Conservation (phyloP, 2,329 filamentous ascomycete genomes). For the Fusarium robinianum region DNA sequence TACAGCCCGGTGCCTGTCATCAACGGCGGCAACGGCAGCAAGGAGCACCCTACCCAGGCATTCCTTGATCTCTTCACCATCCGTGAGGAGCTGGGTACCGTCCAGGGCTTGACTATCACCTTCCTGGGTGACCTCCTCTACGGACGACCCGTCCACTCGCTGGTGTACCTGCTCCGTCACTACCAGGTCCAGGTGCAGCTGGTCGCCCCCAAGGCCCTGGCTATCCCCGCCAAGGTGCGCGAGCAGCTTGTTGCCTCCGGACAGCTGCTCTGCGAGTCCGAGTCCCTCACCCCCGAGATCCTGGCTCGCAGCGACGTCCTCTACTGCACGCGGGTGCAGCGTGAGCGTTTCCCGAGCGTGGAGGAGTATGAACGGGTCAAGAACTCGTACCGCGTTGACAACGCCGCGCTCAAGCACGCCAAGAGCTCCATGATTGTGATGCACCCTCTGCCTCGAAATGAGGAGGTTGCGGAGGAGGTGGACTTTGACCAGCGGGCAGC, state of each 20-base stretch:
- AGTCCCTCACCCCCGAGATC: constrained; percentile 83
- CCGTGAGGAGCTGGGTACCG: constrained; percentile 93
- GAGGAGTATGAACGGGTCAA: constrained; percentile 85
- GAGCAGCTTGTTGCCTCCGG: constrained; percentile 73
- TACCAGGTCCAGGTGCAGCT: constrained; percentile 96
- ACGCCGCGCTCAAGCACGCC: constrained; percentile 84
- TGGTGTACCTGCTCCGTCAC: constrained; percentile 91
- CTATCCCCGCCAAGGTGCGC: constrained; percentile 75
- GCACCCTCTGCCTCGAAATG: constrained; percentile 92
- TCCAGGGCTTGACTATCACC: constrained; percentile 93
- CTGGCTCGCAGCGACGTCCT: constrained; percentile 86
- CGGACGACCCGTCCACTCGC: constrained; percentile 91
- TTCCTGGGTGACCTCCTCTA: constrained; percentile 93
- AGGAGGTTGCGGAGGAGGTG: constrained; percentile 92
- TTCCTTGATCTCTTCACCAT: constrained; percentile 99
- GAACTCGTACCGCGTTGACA: constrained; percentile 87
- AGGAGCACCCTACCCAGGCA: constrained; percentile 96
- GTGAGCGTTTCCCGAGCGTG: constrained; percentile 86
- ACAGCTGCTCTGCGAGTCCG: constrained; percentile 76
- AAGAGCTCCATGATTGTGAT: constrained; percentile 94
- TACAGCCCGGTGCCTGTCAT: constrained; percentile 91
- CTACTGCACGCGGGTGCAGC: constrained; percentile 96
- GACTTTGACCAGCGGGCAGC: constrained; percentile 96
- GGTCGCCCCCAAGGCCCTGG: constrained; percentile 78
- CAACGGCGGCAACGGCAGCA: constrained; percentile 94